Conservation (phyloP, 1,284 basidiomycete species). For the Trichosporon coremiiforme region DNA sequence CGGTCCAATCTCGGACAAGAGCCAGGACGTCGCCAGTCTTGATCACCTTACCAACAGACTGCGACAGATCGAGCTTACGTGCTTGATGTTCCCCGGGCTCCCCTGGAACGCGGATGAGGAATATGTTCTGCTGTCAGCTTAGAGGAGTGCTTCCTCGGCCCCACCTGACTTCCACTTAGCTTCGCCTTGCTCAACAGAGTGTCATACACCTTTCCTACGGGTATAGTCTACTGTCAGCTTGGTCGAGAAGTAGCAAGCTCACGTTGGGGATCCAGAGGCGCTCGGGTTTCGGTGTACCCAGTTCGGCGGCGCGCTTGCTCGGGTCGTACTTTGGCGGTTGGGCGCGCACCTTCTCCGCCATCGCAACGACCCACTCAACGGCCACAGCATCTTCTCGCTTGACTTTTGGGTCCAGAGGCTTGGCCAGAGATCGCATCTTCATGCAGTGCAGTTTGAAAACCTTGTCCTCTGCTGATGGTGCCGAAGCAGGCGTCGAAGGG, state of each 20-base stretch:
- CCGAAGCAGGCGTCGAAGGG: not conserved
- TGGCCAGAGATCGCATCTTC: conserved; percentile 42
- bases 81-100: conserved; percentile 22
- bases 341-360: conserved; percentile 23
- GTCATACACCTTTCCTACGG: conserved; percentile 40
- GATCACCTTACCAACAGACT: conserved; percentile 30
- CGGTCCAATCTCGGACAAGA: conserved; percentile 31
- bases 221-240: conserved; percentile 34
- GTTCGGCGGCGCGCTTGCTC: conserved; percentile 23
- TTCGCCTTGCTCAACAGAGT: conserved; percentile 31
- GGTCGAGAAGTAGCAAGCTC: no score
- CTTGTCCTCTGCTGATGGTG: conserved; percentile 35
- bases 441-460: conserved; percentile 45
- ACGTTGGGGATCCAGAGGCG: conserved; percentile 40
- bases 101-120: no score
- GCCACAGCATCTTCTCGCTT: conserved; percentile 31
- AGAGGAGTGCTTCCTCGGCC: not conserved
- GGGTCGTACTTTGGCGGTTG: conserved; percentile 28
- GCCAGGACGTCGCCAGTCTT: conserved; percentile 36
- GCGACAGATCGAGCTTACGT: conserved; percentile 28
- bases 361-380: conserved; percentile 43
- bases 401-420: conserved; percentile 33
- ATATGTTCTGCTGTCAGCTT: conserved; percentile 29
- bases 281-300: conserved; percentile 23
- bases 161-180: conserved; percentile 18